Evolutionary conservation across 305 asterid species (phyloP).

Genomic region (Rubia peregrina): DNA sequence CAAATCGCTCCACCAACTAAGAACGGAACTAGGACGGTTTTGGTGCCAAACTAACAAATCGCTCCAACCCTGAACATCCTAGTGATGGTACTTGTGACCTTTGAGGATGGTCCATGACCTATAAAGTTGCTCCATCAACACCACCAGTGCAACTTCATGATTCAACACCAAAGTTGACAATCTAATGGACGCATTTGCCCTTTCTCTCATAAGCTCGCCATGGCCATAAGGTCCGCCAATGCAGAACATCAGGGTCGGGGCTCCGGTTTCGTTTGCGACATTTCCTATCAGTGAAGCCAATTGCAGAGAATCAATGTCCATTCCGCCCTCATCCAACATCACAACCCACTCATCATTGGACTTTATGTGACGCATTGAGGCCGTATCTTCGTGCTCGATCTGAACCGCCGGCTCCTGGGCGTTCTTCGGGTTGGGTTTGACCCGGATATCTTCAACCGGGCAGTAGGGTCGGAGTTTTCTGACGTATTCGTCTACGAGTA

Average conservation of each 20-base stretch:
- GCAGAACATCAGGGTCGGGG: constrained; percentile 64
- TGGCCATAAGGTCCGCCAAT: constrained; percentile 91
- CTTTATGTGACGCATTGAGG: constrained; percentile 48
- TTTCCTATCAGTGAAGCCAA: constrained; percentile 72
- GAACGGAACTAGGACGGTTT: constrained; percentile 15
- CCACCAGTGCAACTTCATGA: constrained; percentile 79
- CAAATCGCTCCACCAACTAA: constrained; percentile 61
- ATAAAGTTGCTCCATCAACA: constrained; percentile 74
- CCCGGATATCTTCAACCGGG: constrained; percentile 57
- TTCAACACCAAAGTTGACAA: constrained; percentile 75
- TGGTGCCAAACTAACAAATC: no score
- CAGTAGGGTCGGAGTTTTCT: constrained; percentile 65
- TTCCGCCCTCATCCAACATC: constrained; percentile 69
- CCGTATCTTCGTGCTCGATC: constrained; percentile 67
- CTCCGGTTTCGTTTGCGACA: constrained; percentile 60
- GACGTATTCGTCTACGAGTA: constrained; percentile 61
- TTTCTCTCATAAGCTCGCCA: constrained; percentile 51
- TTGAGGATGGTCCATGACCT: constrained; percentile 95
- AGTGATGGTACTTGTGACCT: constrained; percentile 85
- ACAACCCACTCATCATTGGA: constrained; percentile 75
- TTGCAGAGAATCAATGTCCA: constrained; percentile 50
- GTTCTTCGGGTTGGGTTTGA: constrained; percentile 75
- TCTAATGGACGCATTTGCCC: constrained; percentile 58
- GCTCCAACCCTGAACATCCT: no score
- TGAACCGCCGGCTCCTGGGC: constrained; percentile 68